Conservation (phyloP, 2,329 filamentous ascomycete species). For the Nemania sp. region DNA sequence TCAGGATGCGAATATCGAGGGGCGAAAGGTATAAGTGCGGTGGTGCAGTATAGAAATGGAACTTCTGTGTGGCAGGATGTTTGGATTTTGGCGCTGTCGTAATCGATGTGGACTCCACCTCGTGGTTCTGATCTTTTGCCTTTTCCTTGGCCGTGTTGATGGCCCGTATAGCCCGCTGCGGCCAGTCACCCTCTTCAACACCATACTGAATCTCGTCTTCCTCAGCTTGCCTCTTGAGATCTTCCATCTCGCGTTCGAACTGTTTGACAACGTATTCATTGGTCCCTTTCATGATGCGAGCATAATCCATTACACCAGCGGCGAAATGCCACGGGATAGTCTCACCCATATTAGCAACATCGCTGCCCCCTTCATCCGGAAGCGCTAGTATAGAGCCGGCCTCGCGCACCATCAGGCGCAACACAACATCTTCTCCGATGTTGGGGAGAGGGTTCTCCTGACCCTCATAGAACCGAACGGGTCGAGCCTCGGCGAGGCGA, state of each 20-base stretch:
- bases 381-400: conserved; percentile 84
- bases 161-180: conserved; percentile 76
- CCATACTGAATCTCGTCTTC: conserved; percentile 91
- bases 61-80: conserved; percentile 54
- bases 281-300: conserved; percentile 92
- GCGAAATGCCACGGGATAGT: conserved; percentile 95
- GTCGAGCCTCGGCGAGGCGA: conserved; percentile 87
- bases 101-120: conserved; percentile 35
- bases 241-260: conserved; percentile 76
- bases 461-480: conserved; percentile 88
- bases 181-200: conserved; percentile 89
- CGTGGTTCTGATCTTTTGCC: conserved; percentile 52
- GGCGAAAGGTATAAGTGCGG: conserved; percentile 89
- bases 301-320: conserved; percentile 92
- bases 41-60: conserved; percentile 86
- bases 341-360: conserved; percentile 69
- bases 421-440: conserved; percentile 85
- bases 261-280: conserved; percentile 84
- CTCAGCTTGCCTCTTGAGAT: conserved; percentile 75
- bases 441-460: conserved; percentile 81
- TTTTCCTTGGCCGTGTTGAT: conserved; percentile 79
- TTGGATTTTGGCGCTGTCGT: conserved; percentile 34
- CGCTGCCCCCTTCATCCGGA: conserved; percentile 76
- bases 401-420: conserved; percentile 82
- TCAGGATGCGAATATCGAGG: conserved; percentile 89